Conservation (phyloP, 78 protist species). For the Dictyostelium firmibasis region DNA sequence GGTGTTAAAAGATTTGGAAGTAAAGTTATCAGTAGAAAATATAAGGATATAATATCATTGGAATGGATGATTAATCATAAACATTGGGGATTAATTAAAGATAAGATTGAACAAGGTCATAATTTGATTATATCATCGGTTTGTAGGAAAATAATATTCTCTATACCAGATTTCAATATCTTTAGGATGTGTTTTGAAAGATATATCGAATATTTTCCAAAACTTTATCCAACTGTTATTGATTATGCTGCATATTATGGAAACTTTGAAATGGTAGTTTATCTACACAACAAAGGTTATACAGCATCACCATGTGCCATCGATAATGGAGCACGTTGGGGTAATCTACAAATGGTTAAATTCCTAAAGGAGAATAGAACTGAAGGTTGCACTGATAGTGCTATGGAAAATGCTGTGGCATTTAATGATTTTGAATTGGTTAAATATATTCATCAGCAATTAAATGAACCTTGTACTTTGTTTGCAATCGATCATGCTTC, state of each 20-base stretch:
- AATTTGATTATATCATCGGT: neutral
- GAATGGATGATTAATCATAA: slow-evolving; percentile 19
- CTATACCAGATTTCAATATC: neutral
- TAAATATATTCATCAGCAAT: slow-evolving; percentile 11
- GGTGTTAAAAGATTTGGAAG: neutral
- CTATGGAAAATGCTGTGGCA: neutral
- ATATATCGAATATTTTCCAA: neutral
- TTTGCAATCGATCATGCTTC: neutral
- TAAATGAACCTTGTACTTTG: neutral
- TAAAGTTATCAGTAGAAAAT: neutral
- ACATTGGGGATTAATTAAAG: slow-evolving; percentile 26
- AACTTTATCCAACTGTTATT: neutral
- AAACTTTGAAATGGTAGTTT: neutral
- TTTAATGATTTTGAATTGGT: slow-evolving; percentile 3
- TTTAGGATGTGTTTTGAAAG: neutral
- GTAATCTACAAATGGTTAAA: neutral
- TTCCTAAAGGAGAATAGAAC: neutral
- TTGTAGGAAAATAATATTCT: neutral
- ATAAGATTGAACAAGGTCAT: neutral
- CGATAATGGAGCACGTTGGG: neutral
- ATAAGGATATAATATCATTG: neutral
- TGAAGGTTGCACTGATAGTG: neutral
- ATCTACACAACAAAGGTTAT: slow-evolving; percentile 6
- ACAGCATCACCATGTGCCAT: neutral
- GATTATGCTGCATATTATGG: neutral